Base-by-base conservation (phyloP, 2,329 filamentous ascomycete genomes). In the Hypoxylon sp. region DNA sequence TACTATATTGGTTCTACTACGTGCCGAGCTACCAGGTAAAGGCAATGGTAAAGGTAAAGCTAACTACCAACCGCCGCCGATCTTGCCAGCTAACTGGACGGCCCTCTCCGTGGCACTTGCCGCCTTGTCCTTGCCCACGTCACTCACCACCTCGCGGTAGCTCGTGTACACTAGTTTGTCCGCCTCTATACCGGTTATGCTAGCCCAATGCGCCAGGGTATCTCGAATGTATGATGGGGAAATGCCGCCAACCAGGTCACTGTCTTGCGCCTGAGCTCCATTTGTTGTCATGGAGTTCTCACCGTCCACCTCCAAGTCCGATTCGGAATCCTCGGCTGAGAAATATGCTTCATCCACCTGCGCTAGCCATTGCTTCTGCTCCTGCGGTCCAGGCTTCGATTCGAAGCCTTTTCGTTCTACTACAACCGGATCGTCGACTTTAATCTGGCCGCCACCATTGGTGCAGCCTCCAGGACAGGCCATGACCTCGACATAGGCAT, bases 381-480 rank as follows among this genome's bases (percentile, higher is more conserved):
- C 93, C 68, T 90, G 88, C 3, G 91, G 89, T 0, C 92, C 91
- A 31, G 90, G 86, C 75, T 91, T 92, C 33, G 81, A 79, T 2
- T 80, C 78, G 13, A 83, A 73, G 2, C 82, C 81, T 69, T 82
- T 85, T 53, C 84, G 84, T 68, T 85, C 85, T 46, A 84, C 75
- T 8, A 91, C 81, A 11, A 89, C 82, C 6, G 92, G 89, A 78
- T 98, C 96, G 59, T 94, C 92, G 27, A 93, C 89, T 77, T 97
- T 97, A 78, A 99, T 91, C 83, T 99, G 96, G 0, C 96, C 96
- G 40, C 96, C 96, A 1, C 96, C 96, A 75, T 99, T 99, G 61
- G 96, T 99, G 82, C 96, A 99, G 2, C 96, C 96, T n/a, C 96
- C 96, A 0, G 96, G 96, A 80, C 96, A 99, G 13, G 96, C 96